Conservation (phyloP, 345 rosid genomes). For the Clausena lansium region DNA sequence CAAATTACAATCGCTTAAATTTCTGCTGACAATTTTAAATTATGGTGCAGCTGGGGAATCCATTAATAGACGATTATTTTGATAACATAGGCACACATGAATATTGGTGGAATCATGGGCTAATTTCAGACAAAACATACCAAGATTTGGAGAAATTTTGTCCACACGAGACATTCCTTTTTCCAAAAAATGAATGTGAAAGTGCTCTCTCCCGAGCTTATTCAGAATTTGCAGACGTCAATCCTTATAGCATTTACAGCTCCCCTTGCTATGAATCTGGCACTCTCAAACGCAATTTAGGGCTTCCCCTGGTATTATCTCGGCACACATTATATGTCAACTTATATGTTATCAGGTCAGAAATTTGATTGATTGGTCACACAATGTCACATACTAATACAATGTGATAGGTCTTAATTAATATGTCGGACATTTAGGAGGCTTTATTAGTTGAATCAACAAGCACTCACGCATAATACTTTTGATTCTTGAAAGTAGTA, state of each 20-base stretch:
- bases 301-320: slow-evolving; percentile 5
- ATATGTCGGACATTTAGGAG: too few relatives aligned
- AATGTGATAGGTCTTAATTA: too few relatives aligned
- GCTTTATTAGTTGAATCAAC: too few relatives aligned
- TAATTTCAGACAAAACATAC: slow-evolving; percentile 54
- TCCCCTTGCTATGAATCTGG: slow-evolving; percentile 37
- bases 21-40: background rate
- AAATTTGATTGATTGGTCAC: too few relatives aligned
- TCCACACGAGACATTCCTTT: slow-evolving; percentile 42
- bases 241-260: slow-evolving; percentile 57
- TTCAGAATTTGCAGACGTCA: slow-evolving; percentile 43
- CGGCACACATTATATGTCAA: background rate
- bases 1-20: background rate
- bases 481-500: too few relatives aligned
- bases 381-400: too few relatives aligned
- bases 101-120: slow-evolving; percentile 72
- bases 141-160: slow-evolving; percentile 36
- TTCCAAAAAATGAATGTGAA: slow-evolving; percentile 50
- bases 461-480: background rate
- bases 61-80: slow-evolving; percentile 48
- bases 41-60: slow-evolving; percentile 56
- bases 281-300: slow-evolving; percentile 15
- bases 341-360: too few relatives aligned
- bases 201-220: slow-evolving; percentile 42
- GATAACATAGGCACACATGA: slow-evolving; percentile 50